phyloP scores from a whole-genome alignment of 768 basidiomycete species.

The Steccherinum ochraceum region DNA sequence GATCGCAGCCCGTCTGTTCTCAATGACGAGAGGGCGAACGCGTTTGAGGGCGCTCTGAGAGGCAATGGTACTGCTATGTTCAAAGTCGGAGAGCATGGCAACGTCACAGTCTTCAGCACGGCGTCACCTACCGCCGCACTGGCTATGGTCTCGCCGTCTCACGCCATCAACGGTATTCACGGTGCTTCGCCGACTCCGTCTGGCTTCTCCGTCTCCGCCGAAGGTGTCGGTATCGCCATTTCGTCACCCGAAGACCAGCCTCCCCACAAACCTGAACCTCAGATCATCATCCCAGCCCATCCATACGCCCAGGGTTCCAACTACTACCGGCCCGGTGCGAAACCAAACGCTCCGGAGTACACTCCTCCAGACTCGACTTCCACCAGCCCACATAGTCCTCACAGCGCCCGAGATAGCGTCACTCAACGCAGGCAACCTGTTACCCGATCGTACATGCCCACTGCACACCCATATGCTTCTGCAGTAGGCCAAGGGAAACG shows the following conservation, averaged over 20 bases:
- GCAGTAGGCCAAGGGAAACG: constrained; percentile 2
- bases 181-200: constrained; percentile 27
- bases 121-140: constrained; percentile 9
- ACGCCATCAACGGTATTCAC: not conserved
- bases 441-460: constrained; percentile 20
- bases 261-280: constrained; percentile 1
- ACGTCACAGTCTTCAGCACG: constrained; percentile 11
- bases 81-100: not conserved
- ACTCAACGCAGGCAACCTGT: constrained; percentile 19
- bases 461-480: constrained; percentile 17
- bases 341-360: not conserved
- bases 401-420: constrained; percentile 9
- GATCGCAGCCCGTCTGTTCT: constrained; percentile 5
- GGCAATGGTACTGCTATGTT: constrained; percentile 15
- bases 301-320: constrained; percentile 29
- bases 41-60: constrained; percentile 17
- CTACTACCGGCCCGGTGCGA: constrained; percentile 6
- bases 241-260: constrained; percentile 27
- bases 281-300: constrained; percentile 20
- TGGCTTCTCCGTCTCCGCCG: constrained; percentile 15
- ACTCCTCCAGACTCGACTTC: not conserved
- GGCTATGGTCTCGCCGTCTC: constrained; percentile 6
- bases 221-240: constrained; percentile 39
- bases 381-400: constrained; percentile 2
- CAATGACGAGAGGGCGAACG: constrained; percentile 13